phyloP scores from a whole-genome alignment of 768 basidiomycete genomes.

The Trametes sanguinea region DNA sequence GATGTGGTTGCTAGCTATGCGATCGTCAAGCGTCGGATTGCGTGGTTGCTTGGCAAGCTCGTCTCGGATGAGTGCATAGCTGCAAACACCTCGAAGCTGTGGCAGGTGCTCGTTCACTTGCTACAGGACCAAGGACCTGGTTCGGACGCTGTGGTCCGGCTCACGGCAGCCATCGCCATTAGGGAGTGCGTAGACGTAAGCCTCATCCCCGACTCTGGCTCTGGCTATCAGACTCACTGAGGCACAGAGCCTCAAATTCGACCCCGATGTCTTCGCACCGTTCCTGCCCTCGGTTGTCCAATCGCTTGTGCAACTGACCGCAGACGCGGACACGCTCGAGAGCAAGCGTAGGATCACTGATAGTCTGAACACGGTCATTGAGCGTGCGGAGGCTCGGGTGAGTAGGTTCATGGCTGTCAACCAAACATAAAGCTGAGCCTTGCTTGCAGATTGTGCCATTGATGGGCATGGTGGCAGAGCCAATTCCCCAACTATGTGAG shows the following conservation, averaged over 20 bases:
- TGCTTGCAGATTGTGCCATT: constrained; percentile 64
- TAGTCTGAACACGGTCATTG: constrained; percentile 70
- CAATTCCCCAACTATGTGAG: constrained; percentile 75
- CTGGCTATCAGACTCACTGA: neutral
- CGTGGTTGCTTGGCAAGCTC: constrained; percentile 94
- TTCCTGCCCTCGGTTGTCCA: constrained; percentile 61
- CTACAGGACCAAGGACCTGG: constrained; percentile 67
- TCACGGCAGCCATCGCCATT: constrained; percentile 80
- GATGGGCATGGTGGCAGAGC: constrained; percentile 57
- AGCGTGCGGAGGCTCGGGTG: constrained; percentile 44
- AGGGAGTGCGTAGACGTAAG: constrained; percentile 85
- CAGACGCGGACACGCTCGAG: constrained; percentile 74
- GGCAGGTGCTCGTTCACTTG: constrained; percentile 81
- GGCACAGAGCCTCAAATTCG: constrained; percentile 62
- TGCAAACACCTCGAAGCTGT: constrained; percentile 64
- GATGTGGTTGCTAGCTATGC: constrained; percentile 62
- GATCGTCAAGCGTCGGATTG: constrained; percentile 92
- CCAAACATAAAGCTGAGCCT: neutral
- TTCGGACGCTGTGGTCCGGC: constrained; percentile 81
- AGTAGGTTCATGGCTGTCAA: constrained; percentile 8
- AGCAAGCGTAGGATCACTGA: constrained; percentile 73
- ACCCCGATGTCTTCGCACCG: constrained; percentile 64
- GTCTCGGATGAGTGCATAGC: constrained; percentile 65
- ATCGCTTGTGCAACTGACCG: constrained; percentile 70
- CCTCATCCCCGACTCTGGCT: constrained; percentile 13